phyloP scores from a whole-genome alignment of 768 basidiomycete species.

The Russula sp. region DNA sequence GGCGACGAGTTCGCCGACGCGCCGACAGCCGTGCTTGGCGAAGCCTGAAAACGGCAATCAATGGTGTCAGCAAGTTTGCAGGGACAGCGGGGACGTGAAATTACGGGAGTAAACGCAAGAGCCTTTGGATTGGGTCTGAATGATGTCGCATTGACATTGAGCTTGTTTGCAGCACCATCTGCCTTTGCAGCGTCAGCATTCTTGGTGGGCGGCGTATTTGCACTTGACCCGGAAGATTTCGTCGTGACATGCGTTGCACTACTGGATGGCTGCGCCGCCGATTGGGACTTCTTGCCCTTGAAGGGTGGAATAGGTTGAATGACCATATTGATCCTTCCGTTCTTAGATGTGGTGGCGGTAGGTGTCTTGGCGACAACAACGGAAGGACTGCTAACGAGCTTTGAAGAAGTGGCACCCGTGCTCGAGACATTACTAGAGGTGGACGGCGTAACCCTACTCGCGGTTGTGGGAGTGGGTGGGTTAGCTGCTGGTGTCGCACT shows the following conservation, averaged over 20 bases:
- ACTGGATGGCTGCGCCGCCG: conserved; percentile 28
- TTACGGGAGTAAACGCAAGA: conserved; percentile 64
- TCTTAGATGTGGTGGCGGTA: conserved; percentile 10
- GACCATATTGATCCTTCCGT: conserved; percentile 51
- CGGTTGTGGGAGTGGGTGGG: conserved; percentile 25
- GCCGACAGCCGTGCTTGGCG: conserved; percentile 25
- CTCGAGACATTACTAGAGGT: conserved; percentile 14
- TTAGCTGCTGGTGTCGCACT: conserved; percentile 41
- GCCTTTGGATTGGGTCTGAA: conserved; percentile 88
- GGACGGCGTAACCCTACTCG: conserved; percentile 26
- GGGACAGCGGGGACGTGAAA: conserved; percentile 13
- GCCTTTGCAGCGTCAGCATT: conserved; percentile 33
- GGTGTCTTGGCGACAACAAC: conserved; percentile 7
- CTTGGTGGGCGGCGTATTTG: conserved; percentile 18
- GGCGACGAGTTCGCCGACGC: conserved; percentile 20
- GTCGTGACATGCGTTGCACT: conserved; percentile 27
- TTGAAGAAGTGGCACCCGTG: conserved; percentile 4
- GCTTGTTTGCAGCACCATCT: conserved; percentile 50
- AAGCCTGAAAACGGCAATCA: conserved; percentile 24
- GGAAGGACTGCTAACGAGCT: conserved; percentile 21
- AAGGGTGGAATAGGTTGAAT: conserved; percentile 92
- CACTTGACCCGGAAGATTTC: conserved; percentile 26
- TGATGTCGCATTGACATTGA: conserved; percentile 86
- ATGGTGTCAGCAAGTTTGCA: neutral
- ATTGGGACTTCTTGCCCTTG: conserved; percentile 43